phyloP scores from a whole-genome alignment of 441 rosid species.

The Jatropha multifida region DNA sequence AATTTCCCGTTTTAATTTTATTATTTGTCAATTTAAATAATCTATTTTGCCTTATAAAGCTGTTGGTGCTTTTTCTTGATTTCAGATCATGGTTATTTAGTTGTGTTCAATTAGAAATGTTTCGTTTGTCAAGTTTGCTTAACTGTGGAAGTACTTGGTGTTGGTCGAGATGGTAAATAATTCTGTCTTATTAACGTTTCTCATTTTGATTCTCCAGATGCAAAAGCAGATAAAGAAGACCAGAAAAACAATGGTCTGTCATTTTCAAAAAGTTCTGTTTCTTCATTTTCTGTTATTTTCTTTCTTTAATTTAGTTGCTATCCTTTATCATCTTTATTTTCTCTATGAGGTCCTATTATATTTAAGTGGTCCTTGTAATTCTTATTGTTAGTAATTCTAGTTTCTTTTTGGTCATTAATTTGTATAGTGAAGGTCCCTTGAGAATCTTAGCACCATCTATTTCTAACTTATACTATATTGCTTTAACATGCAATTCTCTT shows the following conservation, averaged over 20 bases:
- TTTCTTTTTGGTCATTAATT: neutral
- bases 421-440: neutral
- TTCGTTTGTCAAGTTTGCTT: neutral
- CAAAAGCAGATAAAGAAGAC: constrained; percentile 84
- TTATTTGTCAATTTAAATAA: neutral
- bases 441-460: neutral
- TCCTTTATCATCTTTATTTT: neutral
- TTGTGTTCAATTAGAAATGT: neutral
- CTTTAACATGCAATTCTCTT: neutral
- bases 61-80: neutral
- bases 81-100: neutral
- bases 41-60: neutral
- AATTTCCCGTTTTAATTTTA: neutral
- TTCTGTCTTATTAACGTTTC: constrained; percentile 15
- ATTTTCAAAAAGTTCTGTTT: constrained; percentile 14
- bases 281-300: neutral
- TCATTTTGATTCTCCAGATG: constrained; percentile 51
- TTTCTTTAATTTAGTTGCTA: neutral
- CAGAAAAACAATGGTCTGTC: constrained; percentile 60
- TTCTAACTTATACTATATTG: constrained; percentile 6
- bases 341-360: neutral
- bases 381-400: neutral
- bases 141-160: neutral
- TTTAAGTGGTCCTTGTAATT: neutral
- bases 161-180: constrained; percentile 1